Percentiles rank a stretch among this genome's conserved stretches.
phyloP scores from a whole-genome alignment of 805 yeast species.

The Teunomyces atbi region DNA sequence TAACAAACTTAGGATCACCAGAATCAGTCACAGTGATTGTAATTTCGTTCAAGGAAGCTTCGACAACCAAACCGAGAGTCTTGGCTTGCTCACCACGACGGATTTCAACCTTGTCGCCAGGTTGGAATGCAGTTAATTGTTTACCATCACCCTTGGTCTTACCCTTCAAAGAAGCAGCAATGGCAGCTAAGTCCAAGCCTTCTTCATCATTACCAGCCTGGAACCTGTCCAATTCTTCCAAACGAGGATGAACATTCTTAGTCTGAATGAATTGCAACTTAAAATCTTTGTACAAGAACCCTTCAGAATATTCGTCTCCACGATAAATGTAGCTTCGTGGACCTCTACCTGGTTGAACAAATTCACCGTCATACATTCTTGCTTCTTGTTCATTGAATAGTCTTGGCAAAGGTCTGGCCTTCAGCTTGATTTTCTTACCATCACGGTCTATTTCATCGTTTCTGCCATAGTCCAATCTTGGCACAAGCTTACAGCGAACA shows the following conservation, averaged over 20 bases:
- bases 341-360: conserved; percentile 62
- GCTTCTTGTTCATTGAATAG: conserved; percentile 90
- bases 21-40: conserved; percentile 49
- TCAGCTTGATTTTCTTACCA: conserved; percentile 49
- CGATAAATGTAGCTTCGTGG: conserved; percentile 65
- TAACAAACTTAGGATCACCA: conserved; percentile 54
- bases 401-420: conserved; percentile 79
- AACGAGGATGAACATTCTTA: conserved; percentile 77
- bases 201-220: conserved; percentile 71
- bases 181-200: conserved; percentile 82
- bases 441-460: conserved; percentile 48
- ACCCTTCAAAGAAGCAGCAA: conserved; percentile 81
- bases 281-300: conserved; percentile 83
- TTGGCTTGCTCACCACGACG: conserved; percentile 92
- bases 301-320: conserved; percentile 88
- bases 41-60: conserved; percentile 58
- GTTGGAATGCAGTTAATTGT: conserved; percentile 59
- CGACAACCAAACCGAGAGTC: conserved; percentile 73
- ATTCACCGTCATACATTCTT: conserved; percentile 72
- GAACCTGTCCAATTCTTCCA: conserved; percentile 85
- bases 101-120: conserved; percentile 92
- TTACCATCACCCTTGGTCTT: conserved; percentile 27
- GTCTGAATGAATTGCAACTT: conserved; percentile 79
- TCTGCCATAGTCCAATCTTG: conserved; percentile 89
- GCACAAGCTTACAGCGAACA: conserved; percentile 89